These are phyloP conservation scores for Ustilago xerochloae DNA, from an alignment of 1,284 basidiomycete species.

Conservation along the genomic window DNA sequence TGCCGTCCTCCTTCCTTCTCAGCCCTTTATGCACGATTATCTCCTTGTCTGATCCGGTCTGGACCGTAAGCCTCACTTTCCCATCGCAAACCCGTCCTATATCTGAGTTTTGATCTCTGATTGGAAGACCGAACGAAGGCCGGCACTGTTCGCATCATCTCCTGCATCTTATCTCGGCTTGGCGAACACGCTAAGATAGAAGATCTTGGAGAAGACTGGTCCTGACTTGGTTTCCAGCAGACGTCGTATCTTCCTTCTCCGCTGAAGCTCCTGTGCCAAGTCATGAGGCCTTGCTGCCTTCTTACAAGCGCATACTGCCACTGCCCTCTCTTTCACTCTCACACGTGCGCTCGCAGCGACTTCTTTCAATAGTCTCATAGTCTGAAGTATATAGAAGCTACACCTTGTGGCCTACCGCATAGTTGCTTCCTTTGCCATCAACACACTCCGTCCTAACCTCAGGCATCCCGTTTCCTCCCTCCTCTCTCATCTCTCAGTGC, in stretches of 20 bases:
- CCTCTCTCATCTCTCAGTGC: background rate
- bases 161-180: slow-evolving; percentile 8
- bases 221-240: too few species aligned
- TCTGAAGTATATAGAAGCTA: slow-evolving; percentile 1
- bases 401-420: background rate
- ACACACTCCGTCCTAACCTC: background rate
- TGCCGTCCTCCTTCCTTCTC: background rate
- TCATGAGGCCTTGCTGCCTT: background rate
- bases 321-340: background rate
- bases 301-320: background rate
- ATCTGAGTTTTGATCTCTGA: background rate
- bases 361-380: background rate
- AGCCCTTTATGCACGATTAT: background rate
- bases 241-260: background rate
- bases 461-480: background rate
- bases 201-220: background rate
- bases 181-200: background rate
- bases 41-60: background rate
- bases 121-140: slow-evolving; percentile 1
- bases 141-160: too few species aligned
- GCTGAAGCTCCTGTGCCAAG: background rate
- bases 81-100: background rate
- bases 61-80: background rate
- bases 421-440: background rate
- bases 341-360: background rate